A percentile compares a stretch with the other conserved stretches of the same genome.
Conservation (phyloP, 495 filamentous ascomycete species). For the Barbatosphaeria neglecta region DNA sequence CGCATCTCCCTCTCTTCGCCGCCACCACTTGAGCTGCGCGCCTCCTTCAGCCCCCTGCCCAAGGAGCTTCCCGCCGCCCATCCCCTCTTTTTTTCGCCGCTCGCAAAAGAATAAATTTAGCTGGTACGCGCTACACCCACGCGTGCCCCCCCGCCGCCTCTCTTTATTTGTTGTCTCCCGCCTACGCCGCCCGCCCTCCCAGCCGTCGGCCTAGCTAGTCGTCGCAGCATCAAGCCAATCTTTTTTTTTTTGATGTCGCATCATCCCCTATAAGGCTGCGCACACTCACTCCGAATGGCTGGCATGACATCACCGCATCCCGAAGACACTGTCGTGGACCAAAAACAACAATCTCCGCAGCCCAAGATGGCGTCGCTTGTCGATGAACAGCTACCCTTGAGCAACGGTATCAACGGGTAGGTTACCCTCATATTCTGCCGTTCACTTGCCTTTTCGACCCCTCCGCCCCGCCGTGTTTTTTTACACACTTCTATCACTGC, state of each 20-base stretch:
- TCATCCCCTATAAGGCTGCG: constrained; percentile 4
- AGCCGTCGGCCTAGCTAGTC: too few species aligned
- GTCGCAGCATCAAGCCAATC: constrained; percentile 4
- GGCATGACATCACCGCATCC: constrained; percentile 43
- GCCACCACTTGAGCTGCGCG: neutral
- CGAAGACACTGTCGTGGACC: constrained; percentile 32
- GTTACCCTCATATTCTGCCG: neutral
- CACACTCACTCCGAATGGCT: constrained; percentile 28
- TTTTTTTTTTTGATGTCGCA: constrained; percentile 20
- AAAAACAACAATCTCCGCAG: constrained; percentile 23
- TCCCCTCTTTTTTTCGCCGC: neutral
- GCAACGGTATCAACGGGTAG: constrained; percentile 20
- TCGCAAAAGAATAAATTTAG: neutral
- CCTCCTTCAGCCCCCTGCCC: neutral
- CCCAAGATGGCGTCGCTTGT: constrained; percentile 32
- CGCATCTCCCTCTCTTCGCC: too few species aligned
- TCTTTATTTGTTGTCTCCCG: neutral
- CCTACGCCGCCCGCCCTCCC: neutral
- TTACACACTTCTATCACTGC: too few species aligned
- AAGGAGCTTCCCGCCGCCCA: neutral
- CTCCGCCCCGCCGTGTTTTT: neutral
- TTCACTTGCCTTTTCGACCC: neutral
- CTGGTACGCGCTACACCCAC: neutral
- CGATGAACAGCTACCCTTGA: constrained; percentile 24
- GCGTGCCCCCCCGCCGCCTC: neutral